Base-by-base conservation (phyloP, 371 early-diverging fungal genomes). In the Nosema muscidifuracis region DNA sequence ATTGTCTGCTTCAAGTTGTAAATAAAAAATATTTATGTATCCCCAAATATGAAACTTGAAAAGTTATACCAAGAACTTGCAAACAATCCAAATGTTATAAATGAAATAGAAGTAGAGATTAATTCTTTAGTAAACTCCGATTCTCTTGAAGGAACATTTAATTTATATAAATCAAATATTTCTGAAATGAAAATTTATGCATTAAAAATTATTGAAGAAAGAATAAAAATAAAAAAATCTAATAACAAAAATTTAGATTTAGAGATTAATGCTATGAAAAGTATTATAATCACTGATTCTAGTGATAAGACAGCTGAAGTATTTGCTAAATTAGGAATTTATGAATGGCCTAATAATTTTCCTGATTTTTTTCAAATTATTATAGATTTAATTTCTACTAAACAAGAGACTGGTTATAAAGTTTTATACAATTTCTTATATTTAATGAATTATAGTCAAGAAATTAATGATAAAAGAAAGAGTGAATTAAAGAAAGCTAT, bases 401-500 rank as follows among this genome's bases (percentile, higher is more conserved):
- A 60, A 26, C 67, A 65, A 4, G 22, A 33, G 30, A 36, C 71
- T 15, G 78, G 81, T 43, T 66, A 76, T 42, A 63, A 66, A 30
- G 61, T 80, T 12, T 62, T 83, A 3, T 63, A 73, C 7, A 60
- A 77, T 53, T 76, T 82, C 68, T 47, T 47, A 47, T 65, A 74
- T 26, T 66, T 74, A 57, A 44, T 76, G 24, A 77, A 73, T 53
- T 50, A 74, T 63, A 77, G 72, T 28, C 65, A 66, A 36, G 78
- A 81, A 28, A 81, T 83, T 10, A 77, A 75, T 34, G 78, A 81
- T 30, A 77, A 83, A 69, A 70, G 83, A 65, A 69, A 79, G 36
- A 57, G 57, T 57, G 83, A 83, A 57, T 69, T 83, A 28, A 83
- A 81, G 60, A 77, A 71, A 57, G 60, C 65, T 28, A 50, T 81